Percentiles rank a stretch among this genome's conserved stretches.
Evolutionary conservation across 345 rosid species (phyloP).

Genomic region (Mallotus nudiflorus): DNA sequence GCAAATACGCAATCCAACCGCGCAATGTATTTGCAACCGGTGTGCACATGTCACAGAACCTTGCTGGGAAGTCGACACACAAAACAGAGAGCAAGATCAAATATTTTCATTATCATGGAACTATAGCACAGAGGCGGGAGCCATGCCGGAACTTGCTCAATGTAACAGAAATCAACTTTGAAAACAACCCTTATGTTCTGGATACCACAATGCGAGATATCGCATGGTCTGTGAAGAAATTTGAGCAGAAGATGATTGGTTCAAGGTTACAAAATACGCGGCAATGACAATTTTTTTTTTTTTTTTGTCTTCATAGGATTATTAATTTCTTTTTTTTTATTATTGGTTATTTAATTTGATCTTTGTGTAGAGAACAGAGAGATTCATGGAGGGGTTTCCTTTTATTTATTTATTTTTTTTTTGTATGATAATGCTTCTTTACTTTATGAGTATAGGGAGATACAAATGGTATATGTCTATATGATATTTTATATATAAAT

Average conservation of each 20-base stretch:
- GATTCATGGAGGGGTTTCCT: background rate
- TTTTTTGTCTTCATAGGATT: too few species aligned
- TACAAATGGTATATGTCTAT: constrained; percentile 3
- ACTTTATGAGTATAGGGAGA: constrained; percentile 6
- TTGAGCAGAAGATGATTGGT: constrained; percentile 73
- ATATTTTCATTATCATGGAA: constrained; percentile 90
- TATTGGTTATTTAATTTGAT: background rate
- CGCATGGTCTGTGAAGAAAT: constrained; percentile 56
- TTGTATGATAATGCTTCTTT: constrained; percentile 12
- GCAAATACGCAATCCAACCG: constrained; percentile 85
- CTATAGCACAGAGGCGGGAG: constrained; percentile 66
- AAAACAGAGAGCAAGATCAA: constrained; percentile 54
- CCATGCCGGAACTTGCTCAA: constrained; percentile 67
- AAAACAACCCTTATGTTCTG: constrained; percentile 60
- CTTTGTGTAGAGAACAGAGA: constrained; percentile 9
- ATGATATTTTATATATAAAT: background rate
- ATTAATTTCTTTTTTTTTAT: too few species aligned
- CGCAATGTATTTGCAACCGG: constrained; percentile 71
- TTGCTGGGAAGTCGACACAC: constrained; percentile 64
- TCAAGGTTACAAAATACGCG: constrained; percentile 54
- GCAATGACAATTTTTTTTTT: constrained; percentile 47
- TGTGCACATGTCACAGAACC: constrained; percentile 87
- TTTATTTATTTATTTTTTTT: background rate
- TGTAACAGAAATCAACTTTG: constrained; percentile 39
- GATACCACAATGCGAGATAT: constrained; percentile 66